Percentiles rank a stretch among this genome's conserved stretches.
phyloP scores from a whole-genome alignment of 2,329 filamentous ascomycete genomes.

The Cladosporium colombiae region DNA sequence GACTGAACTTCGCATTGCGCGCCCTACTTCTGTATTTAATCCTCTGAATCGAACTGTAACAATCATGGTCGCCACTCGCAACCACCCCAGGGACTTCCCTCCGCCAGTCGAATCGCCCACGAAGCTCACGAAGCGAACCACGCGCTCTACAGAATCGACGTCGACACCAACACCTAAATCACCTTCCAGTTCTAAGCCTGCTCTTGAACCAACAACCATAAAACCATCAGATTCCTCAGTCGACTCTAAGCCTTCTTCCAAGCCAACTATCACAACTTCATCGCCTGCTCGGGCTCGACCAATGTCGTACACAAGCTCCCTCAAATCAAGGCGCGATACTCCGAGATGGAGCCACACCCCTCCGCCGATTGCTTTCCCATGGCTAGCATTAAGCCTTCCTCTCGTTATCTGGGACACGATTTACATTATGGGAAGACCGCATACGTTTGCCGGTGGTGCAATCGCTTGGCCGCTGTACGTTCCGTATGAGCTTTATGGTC shows the following conservation, averaged over 20 bases:
- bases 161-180: conserved; percentile 14
- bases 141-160: conserved; percentile 24
- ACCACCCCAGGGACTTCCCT: conserved; percentile 53
- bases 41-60: neutral
- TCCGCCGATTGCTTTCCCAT: conserved; percentile 62
- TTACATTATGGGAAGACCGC: conserved; percentile 78
- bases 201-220: conserved; percentile 16
- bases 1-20: neutral
- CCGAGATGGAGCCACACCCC: conserved; percentile 60
- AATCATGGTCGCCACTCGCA: conserved; percentile 58
- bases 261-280: conserved; percentile 3
- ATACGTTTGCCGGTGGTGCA: conserved; percentile 75
- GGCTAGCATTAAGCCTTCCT: conserved; percentile 74
- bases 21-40: neutral
- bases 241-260: conserved; percentile 11
- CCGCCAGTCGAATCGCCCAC: conserved; percentile 30
- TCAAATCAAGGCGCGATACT: conserved; percentile 15
- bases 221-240: conserved; percentile 6
- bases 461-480: conserved; percentile 72
- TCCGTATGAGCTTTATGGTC: conserved; percentile 79
- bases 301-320: neutral
- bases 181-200: neutral
- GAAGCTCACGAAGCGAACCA: conserved; percentile 31
- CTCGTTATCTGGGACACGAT: conserved; percentile 78
- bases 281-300: conserved; percentile 4